Percentiles rank a stretch among this genome's conserved stretches.
phyloP scores from a whole-genome alignment of 768 basidiomycete genomes.

The Clathrus columnatus region DNA sequence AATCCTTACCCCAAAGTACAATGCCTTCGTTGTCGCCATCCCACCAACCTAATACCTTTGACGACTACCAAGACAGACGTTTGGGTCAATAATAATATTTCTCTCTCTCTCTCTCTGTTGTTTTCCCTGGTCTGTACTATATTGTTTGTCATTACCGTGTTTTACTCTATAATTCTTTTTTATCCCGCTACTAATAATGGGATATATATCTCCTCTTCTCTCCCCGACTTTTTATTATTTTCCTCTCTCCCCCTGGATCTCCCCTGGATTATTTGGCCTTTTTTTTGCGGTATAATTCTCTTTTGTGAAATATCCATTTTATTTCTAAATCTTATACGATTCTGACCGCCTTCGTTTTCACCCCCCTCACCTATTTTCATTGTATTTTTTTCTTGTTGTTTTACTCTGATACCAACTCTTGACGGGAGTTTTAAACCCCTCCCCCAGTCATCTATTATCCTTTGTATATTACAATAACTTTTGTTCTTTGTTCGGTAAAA shows the following conservation, averaged over 20 bases:
- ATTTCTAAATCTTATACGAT: no score
- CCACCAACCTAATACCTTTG: not conserved
- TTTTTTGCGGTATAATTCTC: not conserved
- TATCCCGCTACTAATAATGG: not conserved
- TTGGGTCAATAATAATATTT: not conserved
- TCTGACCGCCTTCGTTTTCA: no score
- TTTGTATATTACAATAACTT: not conserved
- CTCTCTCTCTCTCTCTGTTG: not conserved
- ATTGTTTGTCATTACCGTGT: not conserved
- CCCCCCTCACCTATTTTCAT: no score
- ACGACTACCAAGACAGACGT: conserved; percentile 3
- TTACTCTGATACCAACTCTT: not conserved
- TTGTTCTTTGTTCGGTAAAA: not conserved
- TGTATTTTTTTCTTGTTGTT: not conserved
- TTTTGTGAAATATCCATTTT: not conserved
- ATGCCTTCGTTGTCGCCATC: not conserved
- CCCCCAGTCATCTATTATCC: not conserved
- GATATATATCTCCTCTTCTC: not conserved
- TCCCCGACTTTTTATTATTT: not conserved
- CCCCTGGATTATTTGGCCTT: not conserved
- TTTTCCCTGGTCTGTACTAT: not conserved
- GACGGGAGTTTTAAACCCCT: not conserved
- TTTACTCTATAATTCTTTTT: not conserved
- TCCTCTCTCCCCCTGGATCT: not conserved
- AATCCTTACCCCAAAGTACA: not conserved